Evolutionary conservation across 1,139 yeast genomes (phyloP), one percentile per base, ranked within the genome.

Genomic region (Diutina rugosa): DNA sequence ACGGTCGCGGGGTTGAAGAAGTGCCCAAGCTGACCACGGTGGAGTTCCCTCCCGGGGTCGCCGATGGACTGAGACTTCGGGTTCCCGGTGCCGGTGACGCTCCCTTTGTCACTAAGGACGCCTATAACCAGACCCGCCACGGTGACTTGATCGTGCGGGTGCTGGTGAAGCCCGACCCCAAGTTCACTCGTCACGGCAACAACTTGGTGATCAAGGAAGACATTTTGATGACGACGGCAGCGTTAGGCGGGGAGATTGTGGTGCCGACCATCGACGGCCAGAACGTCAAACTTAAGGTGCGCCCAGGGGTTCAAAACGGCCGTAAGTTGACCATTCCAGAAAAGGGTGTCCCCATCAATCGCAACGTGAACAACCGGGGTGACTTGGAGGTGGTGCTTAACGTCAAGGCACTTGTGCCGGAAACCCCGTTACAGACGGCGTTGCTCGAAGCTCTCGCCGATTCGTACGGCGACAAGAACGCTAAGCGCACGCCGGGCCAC

Each of bases 381-480:
- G 90, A 87, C 64, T 77, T 91, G 79, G 85, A 82, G 63, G 90
- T 93, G 41, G 76, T 81, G 10, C 79, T 90, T 62, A 81, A 82
- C 56, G 88, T 95, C 32, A 81, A 82, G 67, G 82, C 91, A 1
- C 75, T 83, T 61, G 79, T 83, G 58, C 93, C 98, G 4, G 80
- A 80, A 58, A 86, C 90, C 18, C 89, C 93, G n/a, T 86, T 93
- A 1, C 97, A 93, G 69, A 84, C 84, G 9, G 95, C 95, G n/a
- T 74, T 93, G 58, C 77, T 95, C 64, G 99, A 95, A 68, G 97
- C 97, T 0, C 77, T 93, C 61, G 99, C 99, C 0, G 97, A 90
- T 66, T 86, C 96, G 3, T 80, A 87, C 57, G 83, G 87, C 59
- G 99, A 93, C 67, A 76, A 76, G 54, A 79, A 78, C 38, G 98